A percentile compares a stretch with the other conserved stretches of the same genome.
phyloP scores from a whole-genome alignment of 2,329 filamentous ascomycete species.

The Peltaster fructicola region DNA sequence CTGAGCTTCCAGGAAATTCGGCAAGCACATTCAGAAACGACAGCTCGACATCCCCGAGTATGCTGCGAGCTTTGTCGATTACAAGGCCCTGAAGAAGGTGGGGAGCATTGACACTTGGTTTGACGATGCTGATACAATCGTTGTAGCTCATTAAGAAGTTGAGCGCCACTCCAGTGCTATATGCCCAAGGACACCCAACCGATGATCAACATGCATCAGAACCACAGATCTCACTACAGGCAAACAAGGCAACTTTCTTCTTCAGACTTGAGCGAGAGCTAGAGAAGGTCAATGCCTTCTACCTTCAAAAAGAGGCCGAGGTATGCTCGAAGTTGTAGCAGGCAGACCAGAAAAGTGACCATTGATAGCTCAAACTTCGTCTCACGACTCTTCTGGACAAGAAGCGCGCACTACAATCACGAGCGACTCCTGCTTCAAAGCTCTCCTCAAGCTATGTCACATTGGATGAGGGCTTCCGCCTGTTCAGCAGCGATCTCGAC shows the following conservation, averaged over 20 bases:
- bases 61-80: slow-evolving; percentile 97
- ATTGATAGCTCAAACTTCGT: slow-evolving; percentile 68
- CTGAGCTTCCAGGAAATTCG: slow-evolving; percentile 70
- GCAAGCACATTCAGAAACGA: slow-evolving; percentile 97
- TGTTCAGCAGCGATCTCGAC: slow-evolving; percentile 91
- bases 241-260: slow-evolving; percentile 97
- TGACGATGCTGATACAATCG: slow-evolving; percentile 2
- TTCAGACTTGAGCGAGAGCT: slow-evolving; percentile 94
- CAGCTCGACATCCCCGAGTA: slow-evolving; percentile 99
- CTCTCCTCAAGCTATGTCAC: slow-evolving; percentile 87
- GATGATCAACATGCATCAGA: slow-evolving; percentile 36
- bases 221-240: slow-evolving; percentile 77
- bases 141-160: slow-evolving; percentile 91
- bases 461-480: slow-evolving; percentile 88
- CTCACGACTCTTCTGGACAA: slow-evolving; percentile 87
- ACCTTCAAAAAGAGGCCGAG: slow-evolving; percentile 95
- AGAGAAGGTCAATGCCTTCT: slow-evolving; percentile 96
- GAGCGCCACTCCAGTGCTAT: slow-evolving; percentile 73
- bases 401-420: slow-evolving; percentile 75
- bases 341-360: slow-evolving; percentile 2
- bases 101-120: slow-evolving; percentile 9
- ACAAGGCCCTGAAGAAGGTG: slow-evolving; percentile 98
- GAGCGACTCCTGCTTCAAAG: slow-evolving; percentile 54
- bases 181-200: slow-evolving; percentile 45
- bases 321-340: slow-evolving; percentile 31